phyloP scores from a whole-genome alignment of 257 asterid genomes.

The Solanum raphanifolium region DNA sequence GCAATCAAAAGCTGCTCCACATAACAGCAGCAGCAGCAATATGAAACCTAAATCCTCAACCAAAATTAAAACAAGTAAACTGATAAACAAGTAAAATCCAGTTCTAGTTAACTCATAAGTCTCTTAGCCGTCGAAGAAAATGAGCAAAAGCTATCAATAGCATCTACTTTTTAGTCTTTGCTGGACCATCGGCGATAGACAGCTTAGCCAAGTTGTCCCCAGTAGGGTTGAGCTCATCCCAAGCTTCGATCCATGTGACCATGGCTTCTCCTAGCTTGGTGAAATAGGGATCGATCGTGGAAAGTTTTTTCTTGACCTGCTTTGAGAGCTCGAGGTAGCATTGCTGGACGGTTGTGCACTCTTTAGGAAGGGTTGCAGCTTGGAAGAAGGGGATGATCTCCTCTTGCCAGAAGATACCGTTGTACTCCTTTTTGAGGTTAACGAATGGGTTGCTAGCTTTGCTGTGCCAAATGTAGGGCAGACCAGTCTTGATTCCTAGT shows the following conservation, averaged over 20 bases:
- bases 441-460: constrained; percentile 87
- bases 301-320: constrained; percentile 55
- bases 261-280: constrained; percentile 67
- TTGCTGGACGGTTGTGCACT: constrained; percentile 53
- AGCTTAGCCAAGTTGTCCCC: constrained; percentile 21
- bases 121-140: not conserved
- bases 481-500: constrained; percentile 62
- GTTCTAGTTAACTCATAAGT: not conserved
- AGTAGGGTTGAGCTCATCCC: constrained; percentile 81
- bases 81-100: not conserved
- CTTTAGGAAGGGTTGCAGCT: constrained; percentile 35
- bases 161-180: constrained; percentile 24
- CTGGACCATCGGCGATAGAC: constrained; percentile 17
- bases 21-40: not conserved
- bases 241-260: constrained; percentile 83
- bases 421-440: constrained; percentile 74
- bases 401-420: constrained; percentile 80
- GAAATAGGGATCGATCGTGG: constrained; percentile 47
- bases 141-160: not conserved
- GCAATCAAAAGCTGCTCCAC: not conserved
- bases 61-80: not conserved
- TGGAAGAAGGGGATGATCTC: constrained; percentile 72
- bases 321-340: constrained; percentile 63
- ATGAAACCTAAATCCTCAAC: not conserved
- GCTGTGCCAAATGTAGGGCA: constrained; percentile 88